These are phyloP conservation scores for Penicillium sp. DNA, from an alignment of 2,329 filamentous ascomycete genomes.

Conservation along the genomic window DNA sequence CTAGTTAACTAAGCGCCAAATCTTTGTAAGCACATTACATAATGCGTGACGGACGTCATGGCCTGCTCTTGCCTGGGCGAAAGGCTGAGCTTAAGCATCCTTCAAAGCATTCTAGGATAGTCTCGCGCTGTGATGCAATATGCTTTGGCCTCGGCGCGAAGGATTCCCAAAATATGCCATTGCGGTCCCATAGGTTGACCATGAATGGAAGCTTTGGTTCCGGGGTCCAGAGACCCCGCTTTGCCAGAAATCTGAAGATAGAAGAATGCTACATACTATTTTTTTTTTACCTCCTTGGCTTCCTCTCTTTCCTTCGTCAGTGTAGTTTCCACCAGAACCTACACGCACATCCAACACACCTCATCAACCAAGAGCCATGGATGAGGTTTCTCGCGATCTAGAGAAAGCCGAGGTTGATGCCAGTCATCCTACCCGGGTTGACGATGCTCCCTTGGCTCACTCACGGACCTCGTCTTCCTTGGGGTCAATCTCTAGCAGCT, in stretches of 20 bases:
- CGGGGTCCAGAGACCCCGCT: background rate
- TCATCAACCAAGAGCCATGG: conserved; percentile 25
- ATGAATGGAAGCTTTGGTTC: background rate
- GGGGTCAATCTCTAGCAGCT: conserved; percentile 21
- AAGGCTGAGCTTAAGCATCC: background rate
- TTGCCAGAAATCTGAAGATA: background rate
- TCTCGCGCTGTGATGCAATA: background rate
- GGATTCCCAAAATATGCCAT: background rate
- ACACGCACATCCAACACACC: background rate
- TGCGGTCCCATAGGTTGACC: background rate
- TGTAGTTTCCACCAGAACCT: background rate
- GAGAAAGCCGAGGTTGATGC: conserved; percentile 34
- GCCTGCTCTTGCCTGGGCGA: background rate
- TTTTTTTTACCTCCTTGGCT: no score
- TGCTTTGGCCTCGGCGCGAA: background rate
- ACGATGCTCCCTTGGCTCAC: conserved; percentile 15
- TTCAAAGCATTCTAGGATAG: background rate
- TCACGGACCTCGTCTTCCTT: conserved; percentile 20
- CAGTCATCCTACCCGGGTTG: conserved; percentile 18
- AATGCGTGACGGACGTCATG: background rate
- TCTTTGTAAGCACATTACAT: no score
- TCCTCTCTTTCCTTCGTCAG: background rate
- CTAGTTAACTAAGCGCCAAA: no score
- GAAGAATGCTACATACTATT: background rate
- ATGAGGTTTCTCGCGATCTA: conserved; percentile 32